A percentile compares a stretch with the other conserved stretches of the same genome.
phyloP scores from a whole-genome alignment of 768 basidiomycete genomes.

The Boletus patriciae region DNA sequence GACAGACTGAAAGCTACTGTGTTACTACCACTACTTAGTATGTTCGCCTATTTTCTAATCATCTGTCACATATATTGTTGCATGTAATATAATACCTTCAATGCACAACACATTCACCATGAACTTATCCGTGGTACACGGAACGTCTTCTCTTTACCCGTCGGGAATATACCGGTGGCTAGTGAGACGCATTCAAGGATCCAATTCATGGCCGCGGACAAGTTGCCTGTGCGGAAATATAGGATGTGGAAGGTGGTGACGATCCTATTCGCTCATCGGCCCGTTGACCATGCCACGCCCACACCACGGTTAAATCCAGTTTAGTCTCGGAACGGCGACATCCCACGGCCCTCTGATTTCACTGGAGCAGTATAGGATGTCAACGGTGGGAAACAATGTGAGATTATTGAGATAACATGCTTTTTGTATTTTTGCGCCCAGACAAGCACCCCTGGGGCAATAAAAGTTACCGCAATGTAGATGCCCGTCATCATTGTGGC shows the following conservation, averaged over 20 bases:
- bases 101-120: slow-evolving; percentile 21
- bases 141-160: slow-evolving; percentile 4
- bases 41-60: slow-evolving; percentile 34
- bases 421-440: slow-evolving; percentile 92
- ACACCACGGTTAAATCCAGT: slow-evolving; percentile 36
- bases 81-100: slow-evolving; percentile 42
- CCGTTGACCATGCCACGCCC: slow-evolving; percentile 31
- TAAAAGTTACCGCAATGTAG: slow-evolving; percentile 61
- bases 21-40: slow-evolving; percentile 33
- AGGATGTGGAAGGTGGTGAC: slow-evolving; percentile 16
- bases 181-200: slow-evolving; percentile 1
- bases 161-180: slow-evolving; percentile 14
- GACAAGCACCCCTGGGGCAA: slow-evolving; percentile 71
- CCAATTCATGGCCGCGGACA: slow-evolving; percentile 26
- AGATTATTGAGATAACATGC: slow-evolving; percentile 41
- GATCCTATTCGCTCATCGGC: slow-evolving; percentile 31
- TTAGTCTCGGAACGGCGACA: slow-evolving; percentile 74
- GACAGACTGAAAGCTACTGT: slow-evolving; percentile 29
- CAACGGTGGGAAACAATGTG: slow-evolving; percentile 11
- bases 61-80: slow-evolving; percentile 36
- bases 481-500: slow-evolving; percentile 51
- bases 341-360: slow-evolving; percentile 92
- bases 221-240: slow-evolving; percentile 28
- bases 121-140: slow-evolving; percentile 5
- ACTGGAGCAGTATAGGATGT: slow-evolving; percentile 41